These are phyloP conservation scores for Pilaira anomala DNA, from an alignment of 192 early-diverging fungal genomes.

Conservation along the genomic window DNA sequence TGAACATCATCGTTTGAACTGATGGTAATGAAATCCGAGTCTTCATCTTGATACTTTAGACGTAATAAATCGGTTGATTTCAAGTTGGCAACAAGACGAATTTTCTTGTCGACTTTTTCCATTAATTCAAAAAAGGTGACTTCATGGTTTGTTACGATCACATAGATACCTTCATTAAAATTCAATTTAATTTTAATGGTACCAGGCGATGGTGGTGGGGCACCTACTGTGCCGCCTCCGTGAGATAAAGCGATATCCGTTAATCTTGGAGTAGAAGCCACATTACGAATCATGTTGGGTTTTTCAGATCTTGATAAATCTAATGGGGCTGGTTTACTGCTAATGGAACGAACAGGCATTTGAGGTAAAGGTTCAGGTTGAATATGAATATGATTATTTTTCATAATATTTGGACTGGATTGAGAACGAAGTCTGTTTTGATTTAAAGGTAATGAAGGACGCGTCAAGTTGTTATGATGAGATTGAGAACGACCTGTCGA, in stretches of 20 bases:
- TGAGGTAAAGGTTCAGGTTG: neutral
- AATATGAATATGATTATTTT: neutral
- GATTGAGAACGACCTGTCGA: conserved; percentile 8
- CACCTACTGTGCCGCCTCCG: neutral
- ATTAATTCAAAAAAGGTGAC: conserved; percentile 74
- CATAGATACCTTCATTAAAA: conserved; percentile 83
- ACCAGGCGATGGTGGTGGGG: conserved; percentile 1
- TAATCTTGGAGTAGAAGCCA: neutral
- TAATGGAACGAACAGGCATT: conserved; percentile 5
- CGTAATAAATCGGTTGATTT: conserved; percentile 54
- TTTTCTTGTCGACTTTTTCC: conserved; percentile 84
- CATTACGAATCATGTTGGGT: neutral
- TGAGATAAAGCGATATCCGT: neutral
- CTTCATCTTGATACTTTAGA: conserved; percentile 90
- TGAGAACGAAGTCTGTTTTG: conserved; percentile 47
- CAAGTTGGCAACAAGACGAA: conserved; percentile 69
- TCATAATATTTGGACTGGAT: conserved; percentile 54
- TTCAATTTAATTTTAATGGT: conserved; percentile 82
- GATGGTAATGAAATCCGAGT: conserved; percentile 82
- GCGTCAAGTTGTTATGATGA: neutral
- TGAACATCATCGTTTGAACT: conserved; percentile 87
- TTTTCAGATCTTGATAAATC: neutral
- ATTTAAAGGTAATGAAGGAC: conserved; percentile 14
- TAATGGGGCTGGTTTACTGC: conserved; percentile 1
- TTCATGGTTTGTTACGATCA: conserved; percentile 76